phyloP scores from a whole-genome alignment of 495 filamentous ascomycete genomes.

The Gamarada debralockiae region DNA sequence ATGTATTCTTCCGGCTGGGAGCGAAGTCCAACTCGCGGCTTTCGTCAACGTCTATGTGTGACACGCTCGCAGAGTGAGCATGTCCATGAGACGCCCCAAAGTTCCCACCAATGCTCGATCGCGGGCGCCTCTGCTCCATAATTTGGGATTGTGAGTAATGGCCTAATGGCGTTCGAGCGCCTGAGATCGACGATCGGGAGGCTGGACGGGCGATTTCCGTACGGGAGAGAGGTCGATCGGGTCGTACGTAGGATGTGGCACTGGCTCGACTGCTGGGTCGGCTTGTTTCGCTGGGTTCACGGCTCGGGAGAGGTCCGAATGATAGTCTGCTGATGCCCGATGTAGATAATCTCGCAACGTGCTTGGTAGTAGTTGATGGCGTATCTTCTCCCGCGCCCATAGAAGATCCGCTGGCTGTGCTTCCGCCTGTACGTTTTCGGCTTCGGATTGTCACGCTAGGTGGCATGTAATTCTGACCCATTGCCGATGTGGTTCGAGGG shows the following conservation, averaged over 20 bases:
- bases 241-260: conserved; percentile 32
- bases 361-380: conserved; percentile 41
- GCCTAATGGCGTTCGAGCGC: conserved; percentile 61
- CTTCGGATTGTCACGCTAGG: conserved; percentile 73
- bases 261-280: conserved; percentile 62
- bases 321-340: conserved; percentile 51
- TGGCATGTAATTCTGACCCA: conserved; percentile 57
- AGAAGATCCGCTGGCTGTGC: conserved; percentile 43
- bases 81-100: conserved; percentile 38
- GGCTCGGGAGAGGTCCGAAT: conserved; percentile 43
- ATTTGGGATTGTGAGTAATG: conserved; percentile 34
- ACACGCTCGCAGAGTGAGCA: conserved; percentile 40
- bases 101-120: conserved; percentile 50
- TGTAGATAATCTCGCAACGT: conserved; percentile 46
- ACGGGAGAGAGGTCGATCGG: conserved; percentile 44
- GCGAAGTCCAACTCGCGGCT: conserved; percentile 37
- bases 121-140: conserved; percentile 41
- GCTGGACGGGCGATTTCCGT: conserved; percentile 50
- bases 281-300: conserved; percentile 36
- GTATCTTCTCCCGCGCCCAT: conserved; percentile 34
- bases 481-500: conserved; percentile 52
- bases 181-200: conserved; percentile 64
- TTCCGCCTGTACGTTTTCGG: conserved; percentile 63
- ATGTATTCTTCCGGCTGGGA: conserved; percentile 47
- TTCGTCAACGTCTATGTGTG: conserved; percentile 41